Percentiles rank a stretch among this genome's conserved stretches.
phyloP scores from a whole-genome alignment of 257 asterid species.

The Dorcoceras hygrometricum region DNA sequence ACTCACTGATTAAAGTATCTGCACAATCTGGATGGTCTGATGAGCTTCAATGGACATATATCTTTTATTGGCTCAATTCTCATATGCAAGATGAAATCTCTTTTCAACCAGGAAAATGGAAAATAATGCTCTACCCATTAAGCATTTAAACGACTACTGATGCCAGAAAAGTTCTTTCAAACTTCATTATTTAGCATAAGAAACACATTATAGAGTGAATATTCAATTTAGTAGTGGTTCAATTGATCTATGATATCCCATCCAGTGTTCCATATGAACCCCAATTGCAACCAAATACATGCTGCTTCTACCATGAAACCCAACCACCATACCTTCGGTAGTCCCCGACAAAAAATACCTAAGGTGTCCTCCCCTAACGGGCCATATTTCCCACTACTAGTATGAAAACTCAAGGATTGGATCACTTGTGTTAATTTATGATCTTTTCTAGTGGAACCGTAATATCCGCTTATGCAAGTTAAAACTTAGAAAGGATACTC shows the following conservation, averaged over 20 bases:
- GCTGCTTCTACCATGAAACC: conserved; percentile 81
- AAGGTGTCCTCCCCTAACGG: conserved; percentile 69
- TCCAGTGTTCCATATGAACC: conserved; percentile 90
- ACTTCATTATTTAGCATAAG: background rate
- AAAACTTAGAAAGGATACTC: conserved; percentile 72
- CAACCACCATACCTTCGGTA: conserved; percentile 80
- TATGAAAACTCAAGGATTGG: conserved; percentile 60
- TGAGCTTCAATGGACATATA: conserved; percentile 6
- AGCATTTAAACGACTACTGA: background rate
- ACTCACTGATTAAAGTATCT: conserved; percentile 39
- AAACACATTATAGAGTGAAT: conserved; percentile 19
- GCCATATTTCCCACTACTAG: conserved; percentile 54
- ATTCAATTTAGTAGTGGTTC: conserved; percentile 45
- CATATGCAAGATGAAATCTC: conserved; percentile 3
- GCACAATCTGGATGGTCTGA: conserved; percentile 34
- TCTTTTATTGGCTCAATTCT: conserved; percentile 16
- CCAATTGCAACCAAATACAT: conserved; percentile 77
- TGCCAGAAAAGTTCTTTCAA: background rate
- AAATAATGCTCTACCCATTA: background rate
- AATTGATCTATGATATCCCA: conserved; percentile 53
- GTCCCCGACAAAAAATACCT: conserved; percentile 61
- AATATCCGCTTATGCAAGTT: conserved; percentile 68
- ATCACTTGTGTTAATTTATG: conserved; percentile 43
- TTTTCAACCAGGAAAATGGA: conserved; percentile 12
- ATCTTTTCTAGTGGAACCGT: conserved; percentile 43